Base-by-base conservation (phyloP, 129 eudicot species). In the Scalesia atractyloides region DNA sequence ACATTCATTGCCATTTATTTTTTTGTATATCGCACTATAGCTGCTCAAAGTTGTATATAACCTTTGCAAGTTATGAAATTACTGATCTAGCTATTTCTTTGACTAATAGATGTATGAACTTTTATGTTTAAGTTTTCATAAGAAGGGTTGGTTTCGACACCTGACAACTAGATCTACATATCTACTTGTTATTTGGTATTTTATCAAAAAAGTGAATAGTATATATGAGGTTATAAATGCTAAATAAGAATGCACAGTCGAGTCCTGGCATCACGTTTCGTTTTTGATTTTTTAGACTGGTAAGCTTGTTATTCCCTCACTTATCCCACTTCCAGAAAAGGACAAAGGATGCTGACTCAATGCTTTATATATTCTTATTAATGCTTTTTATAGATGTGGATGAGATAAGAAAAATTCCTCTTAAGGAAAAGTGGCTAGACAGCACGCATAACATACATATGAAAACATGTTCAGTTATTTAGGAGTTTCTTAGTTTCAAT, bases 161-260 rank as follows among this genome's bases (percentile, higher is more conserved):
- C 62, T 62, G 37, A 70, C 26, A 41, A 36, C 64, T 12, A 49
- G 61, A 62, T 70, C 71, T 69, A 69, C 19, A 26, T 68, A 58
- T 58, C 62, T 19, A 69, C 6, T 69, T 50, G 24, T 26, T 73
- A 18, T 76, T 68, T 69, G 54, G 33, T 48, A 47, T 49, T 69
- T 61, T 34, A 48, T 8, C 5, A 53, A 53, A 41, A 73, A 73
- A 73, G 62, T 73, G 20, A 60, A 30, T 69, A 5, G 19, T 47
- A 34, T 61, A 37, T 49, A 13, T 34, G 68, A 24, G 69, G 68
- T 44, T 34, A 48, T 47, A 47, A 47, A 59, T 76, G 68, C 34
- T 46, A 47, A 34, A 59, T 76, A 76, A 64, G 30, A 77, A 77
- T 30, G 64, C 81, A n/a, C 60, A 60, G 81, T 77, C 81, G 81